These are phyloP conservation scores for Suhomyces anneliseae DNA, from an alignment of 1,139 yeast species.

Conservation along the genomic window DNA sequence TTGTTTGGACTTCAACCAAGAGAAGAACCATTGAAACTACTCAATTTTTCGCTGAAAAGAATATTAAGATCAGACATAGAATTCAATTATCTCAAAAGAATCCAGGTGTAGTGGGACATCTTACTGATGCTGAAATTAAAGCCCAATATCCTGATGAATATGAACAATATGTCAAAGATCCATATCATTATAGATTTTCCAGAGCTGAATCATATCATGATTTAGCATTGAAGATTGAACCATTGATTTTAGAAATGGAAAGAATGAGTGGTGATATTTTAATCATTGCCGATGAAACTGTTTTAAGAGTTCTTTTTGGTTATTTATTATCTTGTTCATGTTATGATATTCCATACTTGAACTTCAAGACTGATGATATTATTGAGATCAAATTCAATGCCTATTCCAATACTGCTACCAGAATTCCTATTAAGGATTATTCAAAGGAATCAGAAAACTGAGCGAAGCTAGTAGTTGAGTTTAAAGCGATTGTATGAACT, in stretches of 20 bases:
- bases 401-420: constrained; percentile 69
- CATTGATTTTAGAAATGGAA: constrained; percentile 89
- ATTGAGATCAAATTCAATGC: constrained; percentile 89
- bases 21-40: constrained; percentile 82
- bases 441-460: too few species aligned
- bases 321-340: constrained; percentile 92
- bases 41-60: constrained; percentile 55
- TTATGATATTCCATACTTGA: constrained; percentile 75
- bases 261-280: constrained; percentile 84
- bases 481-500: too few species aligned
- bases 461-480: too few species aligned
- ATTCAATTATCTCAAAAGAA: constrained; percentile 84
- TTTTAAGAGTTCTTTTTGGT: constrained; percentile 85
- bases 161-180: constrained; percentile 65
- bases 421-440: constrained; percentile 33
- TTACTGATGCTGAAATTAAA: constrained; percentile 60
- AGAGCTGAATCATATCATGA: constrained; percentile 96
- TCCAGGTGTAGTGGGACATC: constrained; percentile 83
- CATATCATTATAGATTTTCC: constrained; percentile 90
- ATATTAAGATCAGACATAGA: constrained; percentile 64
- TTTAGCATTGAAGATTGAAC: constrained; percentile 91
- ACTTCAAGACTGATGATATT: constrained; percentile 77
- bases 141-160: constrained; percentile 68
- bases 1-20: constrained; percentile 92
- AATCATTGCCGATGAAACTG: constrained; percentile 91